phyloP scores from a whole-genome alignment of 495 filamentous ascomycete species.

The Penicillium simplicissimum region DNA sequence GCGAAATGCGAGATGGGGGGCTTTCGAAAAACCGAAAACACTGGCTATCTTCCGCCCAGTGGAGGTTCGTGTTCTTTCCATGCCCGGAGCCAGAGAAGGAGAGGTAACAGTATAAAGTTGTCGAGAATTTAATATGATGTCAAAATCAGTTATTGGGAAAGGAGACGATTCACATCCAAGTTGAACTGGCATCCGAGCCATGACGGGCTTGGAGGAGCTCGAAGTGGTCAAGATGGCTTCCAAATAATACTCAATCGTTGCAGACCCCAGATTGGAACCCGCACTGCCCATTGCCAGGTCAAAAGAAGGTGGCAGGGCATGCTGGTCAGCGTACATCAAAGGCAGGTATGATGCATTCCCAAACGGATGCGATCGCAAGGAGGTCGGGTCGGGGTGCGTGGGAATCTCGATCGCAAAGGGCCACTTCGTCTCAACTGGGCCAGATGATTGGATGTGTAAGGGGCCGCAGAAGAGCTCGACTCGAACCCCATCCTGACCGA shows the following conservation, averaged over 20 bases:
- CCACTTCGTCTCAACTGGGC: neutral
- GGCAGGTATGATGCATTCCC: neutral
- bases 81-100: neutral
- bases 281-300: neutral
- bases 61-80: neutral
- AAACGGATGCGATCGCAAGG: neutral
- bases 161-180: neutral
- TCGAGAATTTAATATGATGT: neutral
- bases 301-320: constrained; percentile 1
- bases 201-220: neutral
- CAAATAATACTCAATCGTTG: neutral
- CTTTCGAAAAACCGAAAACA: neutral
- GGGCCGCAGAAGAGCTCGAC: neutral
- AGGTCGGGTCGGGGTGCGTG: neutral
- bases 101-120: neutral
- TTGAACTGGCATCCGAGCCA: constrained; percentile 1
- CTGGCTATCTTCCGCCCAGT: neutral
- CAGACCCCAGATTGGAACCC: neutral
- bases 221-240: neutral
- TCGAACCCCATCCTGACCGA: neutral
- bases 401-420: neutral
- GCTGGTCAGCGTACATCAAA: neutral
- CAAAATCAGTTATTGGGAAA: constrained; percentile 3
- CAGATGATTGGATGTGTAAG: neutral
- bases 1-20: neutral